Evolutionary conservation across 2,329 filamentous ascomycete genomes (phyloP).

Genomic region (Huntiella decipiens): DNA sequence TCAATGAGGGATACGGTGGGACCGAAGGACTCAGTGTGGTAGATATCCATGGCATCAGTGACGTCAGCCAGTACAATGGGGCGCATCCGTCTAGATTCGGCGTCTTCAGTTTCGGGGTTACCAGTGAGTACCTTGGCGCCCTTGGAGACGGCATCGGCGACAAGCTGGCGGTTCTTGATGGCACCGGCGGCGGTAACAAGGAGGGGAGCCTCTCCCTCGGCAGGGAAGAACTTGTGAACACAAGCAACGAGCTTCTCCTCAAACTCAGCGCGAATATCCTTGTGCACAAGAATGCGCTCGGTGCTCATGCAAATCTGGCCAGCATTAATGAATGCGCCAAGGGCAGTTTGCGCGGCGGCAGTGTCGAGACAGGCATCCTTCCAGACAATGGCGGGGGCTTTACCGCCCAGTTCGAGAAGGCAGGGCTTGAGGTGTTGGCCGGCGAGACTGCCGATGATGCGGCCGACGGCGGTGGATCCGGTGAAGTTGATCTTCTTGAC

Average conservation of each 20-base stretch:
- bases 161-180: conserved; percentile 44
- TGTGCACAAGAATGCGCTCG: conserved; percentile 48
- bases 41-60: conserved; percentile 48
- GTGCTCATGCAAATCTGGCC: conserved; percentile 81
- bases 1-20: conserved; percentile 51
- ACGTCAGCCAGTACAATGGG: conserved; percentile 51
- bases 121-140: conserved; percentile 36
- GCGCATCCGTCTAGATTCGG: conserved; percentile 27
- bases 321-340: conserved; percentile 52
- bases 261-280: conserved; percentile 27
- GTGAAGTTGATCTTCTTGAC: conserved; percentile 79
- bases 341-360: conserved; percentile 47
- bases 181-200: conserved; percentile 50
- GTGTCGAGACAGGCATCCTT: conserved; percentile 60
- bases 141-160: conserved; percentile 48
- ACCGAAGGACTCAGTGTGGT: conserved; percentile 57
- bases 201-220: conserved; percentile 45
- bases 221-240: conserved; percentile 25
- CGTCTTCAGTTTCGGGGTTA: conserved; percentile 16
- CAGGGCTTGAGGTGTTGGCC: conserved; percentile 62
- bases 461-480: conserved; percentile 54
- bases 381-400: conserved; percentile 59
- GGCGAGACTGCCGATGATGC: conserved; percentile 49
- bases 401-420: conserved; percentile 67
- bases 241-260: conserved; percentile 23